These are phyloP conservation scores for Ormosia semicastrata DNA, from an alignment of 306 rosid genomes.

Conservation along the genomic window DNA sequence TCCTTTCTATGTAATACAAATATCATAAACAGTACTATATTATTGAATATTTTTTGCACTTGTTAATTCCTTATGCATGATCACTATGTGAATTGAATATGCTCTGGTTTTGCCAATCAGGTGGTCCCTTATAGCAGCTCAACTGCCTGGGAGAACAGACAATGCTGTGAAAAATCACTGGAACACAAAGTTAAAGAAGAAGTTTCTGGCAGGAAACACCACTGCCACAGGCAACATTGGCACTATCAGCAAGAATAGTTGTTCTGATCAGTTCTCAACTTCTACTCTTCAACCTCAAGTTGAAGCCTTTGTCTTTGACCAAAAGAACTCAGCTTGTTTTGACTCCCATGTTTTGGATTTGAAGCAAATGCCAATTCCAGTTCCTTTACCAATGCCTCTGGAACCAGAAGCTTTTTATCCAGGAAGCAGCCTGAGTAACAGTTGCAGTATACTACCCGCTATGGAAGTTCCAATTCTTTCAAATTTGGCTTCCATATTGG, in stretches of 20 bases:
- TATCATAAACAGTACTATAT: neutral
- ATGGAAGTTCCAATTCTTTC: neutral
- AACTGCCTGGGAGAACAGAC: slow-evolving; percentile 37
- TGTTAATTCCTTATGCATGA: neutral
- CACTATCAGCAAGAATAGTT: neutral
- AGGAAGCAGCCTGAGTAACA: neutral
- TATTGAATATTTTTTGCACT: neutral
- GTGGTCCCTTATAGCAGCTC: slow-evolving; percentile 40
- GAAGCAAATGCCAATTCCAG: slow-evolving; percentile 1
- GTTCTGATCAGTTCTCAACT: neutral
- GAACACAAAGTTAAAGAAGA: slow-evolving; percentile 37
- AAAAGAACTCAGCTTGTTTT: neutral
- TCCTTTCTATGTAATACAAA: neutral
- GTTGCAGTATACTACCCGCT: neutral
- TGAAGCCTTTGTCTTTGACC: slow-evolving; percentile 2
- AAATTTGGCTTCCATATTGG: neutral
- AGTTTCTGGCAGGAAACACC: slow-evolving; percentile 13
- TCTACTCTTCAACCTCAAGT: slow-evolving; percentile 15
- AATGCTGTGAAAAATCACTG: slow-evolving; percentile 39
- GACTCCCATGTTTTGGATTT: neutral
- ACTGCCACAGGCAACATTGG: neutral
- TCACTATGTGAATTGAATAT: neutral
- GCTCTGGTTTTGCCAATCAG: neutral
- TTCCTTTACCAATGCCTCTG: neutral
- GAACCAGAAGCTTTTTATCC: neutral